Conservation (phyloP, 192 early-diverging fungal genomes). For the Rhizophagus clarus region DNA sequence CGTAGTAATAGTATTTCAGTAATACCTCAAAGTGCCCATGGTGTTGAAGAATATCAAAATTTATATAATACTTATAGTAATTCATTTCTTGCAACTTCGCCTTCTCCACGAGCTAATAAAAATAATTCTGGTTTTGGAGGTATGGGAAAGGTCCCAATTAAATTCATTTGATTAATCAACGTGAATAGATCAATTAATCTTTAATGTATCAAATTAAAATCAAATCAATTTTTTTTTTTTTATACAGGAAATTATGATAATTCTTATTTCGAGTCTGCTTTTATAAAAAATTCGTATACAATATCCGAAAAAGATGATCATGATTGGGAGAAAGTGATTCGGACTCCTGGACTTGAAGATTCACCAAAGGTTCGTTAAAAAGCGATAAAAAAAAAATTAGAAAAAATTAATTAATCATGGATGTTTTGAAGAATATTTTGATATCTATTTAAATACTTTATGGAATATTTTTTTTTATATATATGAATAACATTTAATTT, state of each 20-base stretch:
- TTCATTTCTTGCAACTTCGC: not conserved
- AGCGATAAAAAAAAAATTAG: not conserved
- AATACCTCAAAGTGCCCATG: slow-evolving; percentile 17
- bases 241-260: slow-evolving; percentile 2
- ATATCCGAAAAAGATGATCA: slow-evolving; percentile 23
- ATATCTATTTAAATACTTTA: not conserved
- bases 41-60: not conserved
- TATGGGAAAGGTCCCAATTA: not conserved
- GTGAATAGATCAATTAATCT: not conserved
- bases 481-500: slow-evolving; percentile 15
- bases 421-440: not conserved
- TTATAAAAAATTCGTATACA: slow-evolving; percentile 21
- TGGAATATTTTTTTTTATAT: not conserved
- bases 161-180: not conserved
- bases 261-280: slow-evolving; percentile 9
- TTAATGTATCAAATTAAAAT: not conserved
- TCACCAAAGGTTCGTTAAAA: slow-evolving; percentile 30
- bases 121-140: slow-evolving; percentile 13
- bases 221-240: slow-evolving; percentile 2
- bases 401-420: not conserved
- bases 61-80: not conserved
- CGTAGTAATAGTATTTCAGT: slow-evolving; percentile 32
- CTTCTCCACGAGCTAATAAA: not conserved
- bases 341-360: slow-evolving; percentile 24
- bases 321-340: slow-evolving; percentile 32